Conservation (phyloP, 1,139 yeast species). For the Yamadazyma buinensis region DNA sequence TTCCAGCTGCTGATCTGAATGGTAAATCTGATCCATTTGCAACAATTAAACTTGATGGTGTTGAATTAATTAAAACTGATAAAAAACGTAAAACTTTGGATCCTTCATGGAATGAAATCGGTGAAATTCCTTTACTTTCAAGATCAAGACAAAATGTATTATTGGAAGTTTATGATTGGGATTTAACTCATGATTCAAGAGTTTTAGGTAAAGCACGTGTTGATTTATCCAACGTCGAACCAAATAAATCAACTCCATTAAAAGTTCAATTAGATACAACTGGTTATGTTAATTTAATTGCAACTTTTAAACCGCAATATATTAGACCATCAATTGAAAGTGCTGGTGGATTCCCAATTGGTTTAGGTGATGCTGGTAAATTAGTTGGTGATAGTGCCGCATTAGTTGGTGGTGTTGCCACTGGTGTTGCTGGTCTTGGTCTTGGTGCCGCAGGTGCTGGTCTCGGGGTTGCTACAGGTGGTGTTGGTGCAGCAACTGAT, state of each 20-base stretch:
- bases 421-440: slow-evolving; percentile 38
- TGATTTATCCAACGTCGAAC: slow-evolving; percentile 47
- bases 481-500: slow-evolving; percentile 32
- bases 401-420: slow-evolving; percentile 44
- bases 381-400: slow-evolving; percentile 38
- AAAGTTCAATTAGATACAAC: slow-evolving; percentile 53
- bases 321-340: slow-evolving; percentile 53
- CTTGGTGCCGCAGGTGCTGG: slow-evolving; percentile 39
- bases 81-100: slow-evolving; percentile 61
- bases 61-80: slow-evolving; percentile 53
- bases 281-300: slow-evolving; percentile 53
- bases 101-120: slow-evolving; percentile 67
- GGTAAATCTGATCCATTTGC: slow-evolving; percentile 76
- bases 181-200: slow-evolving; percentile 65
- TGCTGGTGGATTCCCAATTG: slow-evolving; percentile 30
- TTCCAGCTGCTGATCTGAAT: slow-evolving; percentile 60
- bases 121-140: slow-evolving; percentile 58
- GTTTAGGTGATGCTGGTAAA: slow-evolving; percentile 47
- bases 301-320: slow-evolving; percentile 62
- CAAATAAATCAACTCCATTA: slow-evolving; percentile 43
- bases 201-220: slow-evolving; percentile 50
- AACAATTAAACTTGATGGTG: slow-evolving; percentile 49
- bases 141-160: slow-evolving; percentile 51
- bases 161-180: slow-evolving; percentile 69
- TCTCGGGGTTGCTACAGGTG: slow-evolving; percentile 28